Conservation (phyloP, 805 yeast species). For the Isabelozyma rhagii region DNA sequence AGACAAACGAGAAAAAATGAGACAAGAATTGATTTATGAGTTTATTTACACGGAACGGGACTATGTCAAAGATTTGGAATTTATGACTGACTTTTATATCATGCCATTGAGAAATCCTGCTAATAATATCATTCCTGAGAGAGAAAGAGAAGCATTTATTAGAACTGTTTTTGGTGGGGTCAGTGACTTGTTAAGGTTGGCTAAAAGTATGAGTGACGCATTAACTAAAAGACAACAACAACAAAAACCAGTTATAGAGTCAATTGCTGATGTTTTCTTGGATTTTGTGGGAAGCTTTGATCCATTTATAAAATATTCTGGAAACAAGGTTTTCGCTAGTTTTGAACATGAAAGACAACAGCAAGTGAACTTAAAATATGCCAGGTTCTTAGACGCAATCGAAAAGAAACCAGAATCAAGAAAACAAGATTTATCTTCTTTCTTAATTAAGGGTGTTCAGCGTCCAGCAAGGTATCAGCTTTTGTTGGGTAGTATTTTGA, state of each 20-base stretch:
- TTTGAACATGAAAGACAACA: constrained; percentile 94
- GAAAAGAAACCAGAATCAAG: constrained; percentile 82
- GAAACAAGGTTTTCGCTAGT: constrained; percentile 91
- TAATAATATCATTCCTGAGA: constrained; percentile 75
- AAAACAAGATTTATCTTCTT: constrained; percentile 88
- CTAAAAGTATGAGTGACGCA: constrained; percentile 83
- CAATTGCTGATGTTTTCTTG: constrained; percentile 82
- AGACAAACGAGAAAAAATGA: constrained; percentile 80
- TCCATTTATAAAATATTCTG: constrained; percentile 90
- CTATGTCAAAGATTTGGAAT: constrained; percentile 91
- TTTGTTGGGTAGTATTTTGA: constrained; percentile 75
- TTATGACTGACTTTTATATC: constrained; percentile 90
- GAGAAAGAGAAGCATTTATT: constrained; percentile 86
- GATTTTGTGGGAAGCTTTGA: constrained; percentile 85
- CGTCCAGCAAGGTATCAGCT: constrained; percentile 94
- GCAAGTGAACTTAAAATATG: constrained; percentile 83
- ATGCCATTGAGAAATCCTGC: constrained; percentile 79
- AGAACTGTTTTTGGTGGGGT: constrained; percentile 90
- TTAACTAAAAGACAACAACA: constrained; percentile 79
- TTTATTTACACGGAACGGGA: constrained; percentile 91
- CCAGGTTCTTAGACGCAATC: constrained; percentile 89
- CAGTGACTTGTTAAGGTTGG: constrained; percentile 79
- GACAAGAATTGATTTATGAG: constrained; percentile 95
- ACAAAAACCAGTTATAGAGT: constrained; percentile 76
- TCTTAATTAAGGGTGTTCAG: constrained; percentile 91